Evolutionary conservation across 164 flowering plant genomes (phyloP).

Genomic region (Stephania yunnanensis): DNA sequence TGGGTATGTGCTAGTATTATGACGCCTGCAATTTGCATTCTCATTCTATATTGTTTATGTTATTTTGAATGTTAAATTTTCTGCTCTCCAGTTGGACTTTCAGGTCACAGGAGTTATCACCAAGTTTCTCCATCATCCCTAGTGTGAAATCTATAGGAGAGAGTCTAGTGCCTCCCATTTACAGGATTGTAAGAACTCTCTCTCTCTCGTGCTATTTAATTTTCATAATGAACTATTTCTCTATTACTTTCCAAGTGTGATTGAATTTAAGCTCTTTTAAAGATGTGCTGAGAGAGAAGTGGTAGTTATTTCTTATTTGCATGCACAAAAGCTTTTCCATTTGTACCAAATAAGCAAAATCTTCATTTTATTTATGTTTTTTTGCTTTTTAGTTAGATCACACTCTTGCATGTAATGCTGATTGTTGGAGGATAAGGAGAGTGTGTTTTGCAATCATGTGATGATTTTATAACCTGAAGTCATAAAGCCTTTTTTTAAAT

Average conservation of each 20-base stretch:
- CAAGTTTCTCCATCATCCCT: conserved; percentile 81
- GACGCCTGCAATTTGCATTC: not conserved
- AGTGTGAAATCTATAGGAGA: conserved; percentile 39
- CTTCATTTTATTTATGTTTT: too few relatives aligned
- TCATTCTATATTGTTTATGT: not conserved
- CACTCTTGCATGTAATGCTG: not conserved
- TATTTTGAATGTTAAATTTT: not conserved
- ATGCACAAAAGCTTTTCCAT: not conserved
- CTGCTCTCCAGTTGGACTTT: conserved; percentile 73
- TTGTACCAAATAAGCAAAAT: not conserved
- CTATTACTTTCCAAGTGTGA: not conserved
- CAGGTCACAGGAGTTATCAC: conserved; percentile 67
- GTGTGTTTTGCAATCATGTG: not conserved
- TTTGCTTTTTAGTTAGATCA: too few relatives aligned
- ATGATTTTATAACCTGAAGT: not conserved
- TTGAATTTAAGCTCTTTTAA: not conserved
- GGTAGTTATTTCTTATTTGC: not conserved
- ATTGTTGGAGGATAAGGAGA: not conserved
- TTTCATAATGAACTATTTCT: not conserved
- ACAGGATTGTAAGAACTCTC: conserved; percentile 61
- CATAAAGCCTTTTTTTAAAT: not conserved
- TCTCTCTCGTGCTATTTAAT: not conserved
- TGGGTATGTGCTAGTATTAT: conserved; percentile 47
- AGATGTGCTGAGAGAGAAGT: not conserved
- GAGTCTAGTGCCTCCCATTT: conserved; percentile 61